Conservation (phyloP, 2,329 filamentous ascomycete genomes). For the Epichloe sibirici region DNA sequence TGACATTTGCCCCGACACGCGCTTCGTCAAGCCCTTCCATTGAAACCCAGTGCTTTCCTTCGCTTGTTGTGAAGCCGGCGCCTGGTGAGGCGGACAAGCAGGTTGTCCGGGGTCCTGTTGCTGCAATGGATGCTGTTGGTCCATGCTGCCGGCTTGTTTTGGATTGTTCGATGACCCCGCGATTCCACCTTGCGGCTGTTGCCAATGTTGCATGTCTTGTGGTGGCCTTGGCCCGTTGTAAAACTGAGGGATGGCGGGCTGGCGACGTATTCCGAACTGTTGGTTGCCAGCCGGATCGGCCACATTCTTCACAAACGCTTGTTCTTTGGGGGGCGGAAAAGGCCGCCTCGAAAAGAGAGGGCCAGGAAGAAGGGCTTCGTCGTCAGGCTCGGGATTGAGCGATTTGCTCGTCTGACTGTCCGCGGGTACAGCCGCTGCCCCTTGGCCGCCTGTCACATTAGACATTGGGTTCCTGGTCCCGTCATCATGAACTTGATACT, state of each 20-base stretch:
- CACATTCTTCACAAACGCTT: background rate
- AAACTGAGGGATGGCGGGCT: background rate
- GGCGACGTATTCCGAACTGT: background rate
- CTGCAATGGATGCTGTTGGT: background rate
- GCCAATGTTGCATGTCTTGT: background rate
- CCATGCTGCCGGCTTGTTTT: too few species aligned
- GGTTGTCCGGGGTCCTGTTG: background rate
- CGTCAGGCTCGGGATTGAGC: background rate
- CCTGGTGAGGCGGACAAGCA: background rate
- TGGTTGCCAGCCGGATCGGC: background rate
- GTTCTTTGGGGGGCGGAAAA: background rate
- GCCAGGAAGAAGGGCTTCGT: background rate
- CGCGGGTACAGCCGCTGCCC: background rate
- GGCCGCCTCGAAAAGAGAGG: background rate
- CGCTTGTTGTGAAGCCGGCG: background rate
- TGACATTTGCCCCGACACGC: conserved; percentile 19
- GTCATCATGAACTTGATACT: background rate
- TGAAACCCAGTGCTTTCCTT: conserved; percentile 14
- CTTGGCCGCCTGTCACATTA: background rate
- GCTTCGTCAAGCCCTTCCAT: conserved; percentile 22
- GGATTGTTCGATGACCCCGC: too few species aligned
- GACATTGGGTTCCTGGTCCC: background rate
- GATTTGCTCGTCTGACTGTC: background rate
- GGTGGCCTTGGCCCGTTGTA: background rate
- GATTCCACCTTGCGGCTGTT: background rate